These are phyloP conservation scores for Mucor mucedo DNA, from an alignment of 371 early-diverging fungal species.

Conservation along the genomic window DNA sequence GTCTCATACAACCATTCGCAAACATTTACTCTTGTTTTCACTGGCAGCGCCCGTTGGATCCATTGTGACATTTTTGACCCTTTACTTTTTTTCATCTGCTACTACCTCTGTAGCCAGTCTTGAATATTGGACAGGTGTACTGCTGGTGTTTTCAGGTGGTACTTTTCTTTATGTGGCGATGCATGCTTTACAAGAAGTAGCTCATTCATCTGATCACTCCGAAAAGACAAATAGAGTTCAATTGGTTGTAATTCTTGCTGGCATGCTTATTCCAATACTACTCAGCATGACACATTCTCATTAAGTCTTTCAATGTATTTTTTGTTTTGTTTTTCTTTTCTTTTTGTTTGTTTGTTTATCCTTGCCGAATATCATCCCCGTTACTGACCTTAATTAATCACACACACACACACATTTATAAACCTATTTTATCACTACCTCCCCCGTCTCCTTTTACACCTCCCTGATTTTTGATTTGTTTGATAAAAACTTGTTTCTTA, in stretches of 20 bases:
- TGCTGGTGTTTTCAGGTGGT: slow-evolving; percentile 86
- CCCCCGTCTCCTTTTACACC: too few species aligned
- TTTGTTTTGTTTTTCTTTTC: too few species aligned
- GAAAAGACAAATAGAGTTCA: slow-evolving; percentile 11
- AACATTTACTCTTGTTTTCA: slow-evolving; percentile 81
- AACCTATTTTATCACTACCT: too few species aligned
- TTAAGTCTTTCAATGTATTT: slow-evolving; percentile 16
- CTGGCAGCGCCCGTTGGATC: slow-evolving; percentile 86
- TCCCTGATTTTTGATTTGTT: too few species aligned
- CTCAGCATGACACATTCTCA: slow-evolving; percentile 40
- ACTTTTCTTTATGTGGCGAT: slow-evolving; percentile 94
- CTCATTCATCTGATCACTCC: slow-evolving; percentile 5
- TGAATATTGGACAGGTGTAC: slow-evolving; percentile 82
- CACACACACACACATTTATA: slow-evolving; percentile 10
- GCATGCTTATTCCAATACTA: slow-evolving; percentile 44
- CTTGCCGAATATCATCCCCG: neutral
- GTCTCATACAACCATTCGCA: slow-evolving; percentile 66
- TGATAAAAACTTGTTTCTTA: too few species aligned
- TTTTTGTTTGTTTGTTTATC: slow-evolving; percentile 1
- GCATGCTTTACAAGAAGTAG: slow-evolving; percentile 47
- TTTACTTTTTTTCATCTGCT: slow-evolving; percentile 39
- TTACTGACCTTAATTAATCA: slow-evolving; percentile 7
- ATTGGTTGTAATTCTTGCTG: slow-evolving; percentile 27
- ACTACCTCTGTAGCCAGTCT: slow-evolving; percentile 37
- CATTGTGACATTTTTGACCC: slow-evolving; percentile 70